phyloP scores from a whole-genome alignment of 495 filamentous ascomycete genomes.

The Pyronema domesticum region DNA sequence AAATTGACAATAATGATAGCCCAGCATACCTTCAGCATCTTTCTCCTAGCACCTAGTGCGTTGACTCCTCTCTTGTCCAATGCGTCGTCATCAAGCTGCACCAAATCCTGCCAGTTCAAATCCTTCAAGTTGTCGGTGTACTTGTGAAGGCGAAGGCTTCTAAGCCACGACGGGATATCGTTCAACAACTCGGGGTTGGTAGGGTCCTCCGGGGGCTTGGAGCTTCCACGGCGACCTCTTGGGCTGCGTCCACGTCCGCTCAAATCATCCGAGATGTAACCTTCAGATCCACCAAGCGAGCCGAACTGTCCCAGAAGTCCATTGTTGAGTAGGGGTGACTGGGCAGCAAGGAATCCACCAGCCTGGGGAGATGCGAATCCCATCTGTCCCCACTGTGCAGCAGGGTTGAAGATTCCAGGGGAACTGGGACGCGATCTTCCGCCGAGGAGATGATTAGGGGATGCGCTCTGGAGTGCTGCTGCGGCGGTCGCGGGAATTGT shows the following conservation, averaged over 20 bases:
- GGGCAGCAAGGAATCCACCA: conserved; percentile 85
- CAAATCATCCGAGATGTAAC: conserved; percentile 88
- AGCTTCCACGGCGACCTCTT: conserved; percentile 79
- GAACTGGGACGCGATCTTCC: conserved; percentile 84
- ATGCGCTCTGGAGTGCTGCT: conserved; percentile 55
- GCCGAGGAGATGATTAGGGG: conserved; percentile 37
- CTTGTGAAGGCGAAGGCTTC: conserved; percentile 89
- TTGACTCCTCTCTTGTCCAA: conserved; percentile 89
- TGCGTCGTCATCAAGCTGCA: conserved; percentile 84
- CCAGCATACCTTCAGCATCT: conserved; percentile 75
- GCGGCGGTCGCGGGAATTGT: conserved; percentile 74
- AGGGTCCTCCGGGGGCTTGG: conserved; percentile 93
- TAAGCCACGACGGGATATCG: conserved; percentile 90
- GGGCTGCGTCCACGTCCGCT: conserved; percentile 87
- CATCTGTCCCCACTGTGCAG: conserved; percentile 43
- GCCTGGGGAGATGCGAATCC: conserved; percentile 80
- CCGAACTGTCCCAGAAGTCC: conserved; percentile 60
- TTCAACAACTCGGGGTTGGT: conserved; percentile 79
- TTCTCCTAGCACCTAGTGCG: conserved; percentile 81
- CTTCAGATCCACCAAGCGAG: conserved; percentile 43
- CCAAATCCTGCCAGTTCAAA: conserved; percentile 83
- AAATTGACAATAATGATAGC: not conserved
- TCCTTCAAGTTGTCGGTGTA: conserved; percentile 98
- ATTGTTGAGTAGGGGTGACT: conserved; percentile 59
- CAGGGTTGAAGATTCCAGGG: conserved; percentile 64